phyloP scores from a whole-genome alignment of 192 early-diverging fungal species.

The Coemansia sp. region DNA sequence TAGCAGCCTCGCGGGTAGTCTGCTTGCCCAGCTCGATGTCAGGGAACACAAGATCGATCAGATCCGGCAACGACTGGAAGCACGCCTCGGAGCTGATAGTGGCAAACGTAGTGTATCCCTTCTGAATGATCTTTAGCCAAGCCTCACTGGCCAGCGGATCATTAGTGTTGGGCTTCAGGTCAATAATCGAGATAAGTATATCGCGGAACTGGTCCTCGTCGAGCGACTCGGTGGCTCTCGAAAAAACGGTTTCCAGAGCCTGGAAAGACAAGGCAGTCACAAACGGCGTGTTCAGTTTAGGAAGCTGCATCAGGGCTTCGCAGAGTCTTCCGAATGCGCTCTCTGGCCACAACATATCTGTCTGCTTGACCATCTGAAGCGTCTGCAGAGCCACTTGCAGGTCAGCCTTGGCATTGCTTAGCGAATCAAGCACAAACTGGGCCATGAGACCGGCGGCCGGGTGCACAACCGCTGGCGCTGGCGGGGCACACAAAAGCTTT shows the following conservation, averaged over 20 bases:
- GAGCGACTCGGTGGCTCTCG: slow-evolving; percentile 41
- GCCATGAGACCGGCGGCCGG: slow-evolving; percentile 66
- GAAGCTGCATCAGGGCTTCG: slow-evolving; percentile 73
- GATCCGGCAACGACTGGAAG: slow-evolving; percentile 54
- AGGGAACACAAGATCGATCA: slow-evolving; percentile 66
- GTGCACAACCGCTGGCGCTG: slow-evolving; percentile 69
- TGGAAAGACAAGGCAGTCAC: slow-evolving; percentile 68
- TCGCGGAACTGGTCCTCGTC: slow-evolving; percentile 57
- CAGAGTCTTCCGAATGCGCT: slow-evolving; percentile 66
- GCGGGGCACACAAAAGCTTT: slow-evolving; percentile 67
- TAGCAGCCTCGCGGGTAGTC: slow-evolving; percentile 62
- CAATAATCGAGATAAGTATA: slow-evolving; percentile 60
- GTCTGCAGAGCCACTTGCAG: slow-evolving; percentile 63
- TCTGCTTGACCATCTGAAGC: slow-evolving; percentile 69
- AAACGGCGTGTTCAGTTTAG: slow-evolving; percentile 74
- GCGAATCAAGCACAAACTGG: slow-evolving; percentile 62
- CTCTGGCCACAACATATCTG: slow-evolving; percentile 59
- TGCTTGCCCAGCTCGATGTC: slow-evolving; percentile 65
- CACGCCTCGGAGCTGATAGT: slow-evolving; percentile 56
- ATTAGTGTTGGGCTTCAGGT: slow-evolving; percentile 80
- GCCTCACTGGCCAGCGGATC: slow-evolving; percentile 78
- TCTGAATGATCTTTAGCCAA: slow-evolving; percentile 80
- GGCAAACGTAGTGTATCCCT: slow-evolving; percentile 71
- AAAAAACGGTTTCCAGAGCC: slow-evolving; percentile 35
- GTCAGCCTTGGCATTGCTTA: slow-evolving; percentile 60